Evolutionary conservation across 169 alveolate species (phyloP).

Genomic region (Besnoitia besnoiti): DNA sequence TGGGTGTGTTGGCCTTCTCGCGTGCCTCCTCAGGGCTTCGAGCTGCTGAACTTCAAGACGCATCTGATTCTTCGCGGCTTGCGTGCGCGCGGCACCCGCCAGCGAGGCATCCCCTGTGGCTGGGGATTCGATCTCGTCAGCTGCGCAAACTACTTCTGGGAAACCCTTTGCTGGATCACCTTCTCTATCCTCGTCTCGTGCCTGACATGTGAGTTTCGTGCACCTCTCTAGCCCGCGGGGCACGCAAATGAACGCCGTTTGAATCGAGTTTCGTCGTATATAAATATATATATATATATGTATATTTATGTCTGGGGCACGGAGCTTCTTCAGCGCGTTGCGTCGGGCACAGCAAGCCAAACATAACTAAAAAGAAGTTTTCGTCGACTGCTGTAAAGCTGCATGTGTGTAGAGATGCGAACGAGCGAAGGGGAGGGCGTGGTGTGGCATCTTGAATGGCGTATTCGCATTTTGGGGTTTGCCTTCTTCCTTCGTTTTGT

Average conservation of each 20-base stretch:
- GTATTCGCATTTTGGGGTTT: neutral
- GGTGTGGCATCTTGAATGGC: too few species aligned
- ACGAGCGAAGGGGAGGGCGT: too few species aligned
- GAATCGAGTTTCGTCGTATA: too few species aligned
- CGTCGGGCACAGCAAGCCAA: too few species aligned
- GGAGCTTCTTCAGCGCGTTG: too few species aligned
- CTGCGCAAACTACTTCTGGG: slow-evolving; percentile 99
- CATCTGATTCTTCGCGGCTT: slow-evolving; percentile 93
- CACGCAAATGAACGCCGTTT: neutral
- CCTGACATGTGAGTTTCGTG: slow-evolving; percentile 41
- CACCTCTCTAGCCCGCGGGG: neutral
- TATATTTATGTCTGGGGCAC: too few species aligned
- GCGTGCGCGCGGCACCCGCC: slow-evolving; percentile 92
- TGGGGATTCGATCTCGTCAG: slow-evolving; percentile 96
- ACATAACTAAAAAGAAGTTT: neutral
- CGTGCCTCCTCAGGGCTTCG: slow-evolving; percentile 80
- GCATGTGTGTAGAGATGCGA: neutral
- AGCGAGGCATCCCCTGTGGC: slow-evolving; percentile 90
- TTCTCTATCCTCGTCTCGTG: slow-evolving; percentile 70
- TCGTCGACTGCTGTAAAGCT: neutral
- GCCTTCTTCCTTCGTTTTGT: neutral
- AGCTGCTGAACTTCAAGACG: slow-evolving; percentile 92
- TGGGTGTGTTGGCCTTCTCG: neutral
- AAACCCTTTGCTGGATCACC: slow-evolving; percentile 93
- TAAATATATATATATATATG: too few species aligned